Evolutionary conservation across 352 stramenopile genomes (phyloP).

Genomic region (Phytopythium kandeliae): DNA sequence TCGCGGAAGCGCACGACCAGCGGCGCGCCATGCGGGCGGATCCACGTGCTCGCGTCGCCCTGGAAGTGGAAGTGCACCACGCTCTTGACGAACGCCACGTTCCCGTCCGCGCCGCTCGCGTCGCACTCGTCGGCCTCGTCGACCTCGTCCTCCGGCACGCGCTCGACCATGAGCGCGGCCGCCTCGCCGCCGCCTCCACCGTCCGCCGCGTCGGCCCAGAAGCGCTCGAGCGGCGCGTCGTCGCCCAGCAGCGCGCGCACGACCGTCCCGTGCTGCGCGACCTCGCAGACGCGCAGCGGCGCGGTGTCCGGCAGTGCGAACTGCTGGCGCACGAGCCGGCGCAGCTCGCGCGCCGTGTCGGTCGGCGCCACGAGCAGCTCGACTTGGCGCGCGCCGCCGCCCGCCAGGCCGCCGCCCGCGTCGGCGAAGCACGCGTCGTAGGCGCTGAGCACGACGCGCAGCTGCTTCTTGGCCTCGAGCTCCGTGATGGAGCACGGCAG

Average conservation of each 20-base stretch:
- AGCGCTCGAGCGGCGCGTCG: slow-evolving; percentile 34
- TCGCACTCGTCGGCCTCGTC: neutral
- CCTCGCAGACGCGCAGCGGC: slow-evolving; percentile 50
- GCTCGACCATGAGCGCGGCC: slow-evolving; percentile 52
- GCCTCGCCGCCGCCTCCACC: slow-evolving; percentile 14
- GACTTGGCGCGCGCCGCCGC: slow-evolving; percentile 23
- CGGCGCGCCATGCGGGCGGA: slow-evolving; percentile 67
- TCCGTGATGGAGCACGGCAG: slow-evolving; percentile 72
- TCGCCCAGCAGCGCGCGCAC: slow-evolving; percentile 36
- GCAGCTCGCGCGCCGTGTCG: slow-evolving; percentile 41
- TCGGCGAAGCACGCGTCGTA: slow-evolving; percentile 72
- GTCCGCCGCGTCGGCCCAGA: slow-evolving; percentile 24
- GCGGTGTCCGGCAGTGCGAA: slow-evolving; percentile 36
- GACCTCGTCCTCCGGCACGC: slow-evolving; percentile 29
- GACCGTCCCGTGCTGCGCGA: slow-evolving; percentile 56
- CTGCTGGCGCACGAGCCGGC: slow-evolving; percentile 32
- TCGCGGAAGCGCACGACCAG: slow-evolving; percentile 61
- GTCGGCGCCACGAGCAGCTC: slow-evolving; percentile 63
- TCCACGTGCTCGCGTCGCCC: slow-evolving; percentile 46
- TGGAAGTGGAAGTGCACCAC: slow-evolving; percentile 79
- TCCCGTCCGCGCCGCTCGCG: neutral
- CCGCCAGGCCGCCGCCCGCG: slow-evolving; percentile 16
- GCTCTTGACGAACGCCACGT: slow-evolving; percentile 44
- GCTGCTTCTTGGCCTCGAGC: slow-evolving; percentile 82
- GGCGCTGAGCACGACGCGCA: slow-evolving; percentile 67